Evolutionary conservation across 2,329 filamentous ascomycete species (phyloP).

Genomic region (Aspergillus aculeatus): DNA sequence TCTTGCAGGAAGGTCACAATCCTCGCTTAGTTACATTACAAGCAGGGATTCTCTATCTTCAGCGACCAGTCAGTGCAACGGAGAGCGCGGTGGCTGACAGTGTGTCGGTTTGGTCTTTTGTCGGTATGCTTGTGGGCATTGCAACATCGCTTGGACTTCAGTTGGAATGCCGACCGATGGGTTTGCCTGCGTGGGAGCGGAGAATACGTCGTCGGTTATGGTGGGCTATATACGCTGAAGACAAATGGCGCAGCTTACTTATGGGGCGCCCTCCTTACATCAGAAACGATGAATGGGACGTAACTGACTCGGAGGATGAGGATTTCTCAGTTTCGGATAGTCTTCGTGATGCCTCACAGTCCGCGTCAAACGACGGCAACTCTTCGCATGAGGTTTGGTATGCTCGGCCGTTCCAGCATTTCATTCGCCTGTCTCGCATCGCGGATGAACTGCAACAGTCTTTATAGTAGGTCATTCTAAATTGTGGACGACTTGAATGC

Average conservation of each 20-base stretch:
- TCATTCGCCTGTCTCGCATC: constrained; percentile 24
- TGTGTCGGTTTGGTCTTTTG: constrained; percentile 39
- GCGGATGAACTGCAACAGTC: constrained; percentile 33
- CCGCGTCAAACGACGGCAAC: not conserved
- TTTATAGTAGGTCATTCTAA: constrained; percentile 29
- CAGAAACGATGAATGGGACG: constrained; percentile 36
- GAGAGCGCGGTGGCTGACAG: constrained; percentile 31
- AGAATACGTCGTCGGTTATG: constrained; percentile 39
- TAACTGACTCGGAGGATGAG: constrained; percentile 29
- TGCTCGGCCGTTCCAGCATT: not conserved
- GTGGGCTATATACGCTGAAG: constrained; percentile 43
- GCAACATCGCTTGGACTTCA: constrained; percentile 37
- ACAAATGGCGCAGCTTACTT: constrained; percentile 41
- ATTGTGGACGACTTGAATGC: not conserved
- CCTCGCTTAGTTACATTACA: constrained; percentile 34
- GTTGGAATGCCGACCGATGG: constrained; percentile 39
- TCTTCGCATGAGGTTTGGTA: not conserved
- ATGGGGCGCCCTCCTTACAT: constrained; percentile 39
- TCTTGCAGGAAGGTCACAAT: constrained; percentile 33
- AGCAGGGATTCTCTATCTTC: constrained; percentile 34
- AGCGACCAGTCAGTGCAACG: constrained; percentile 24
- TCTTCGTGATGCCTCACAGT: not conserved
- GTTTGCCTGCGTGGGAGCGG: constrained; percentile 40
- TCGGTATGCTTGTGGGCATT: constrained; percentile 37
- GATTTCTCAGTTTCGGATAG: constrained; percentile 23